These are phyloP conservation scores for Biscogniauxia marginata DNA, from an alignment of 2,329 filamentous ascomycete species.

Conservation along the genomic window DNA sequence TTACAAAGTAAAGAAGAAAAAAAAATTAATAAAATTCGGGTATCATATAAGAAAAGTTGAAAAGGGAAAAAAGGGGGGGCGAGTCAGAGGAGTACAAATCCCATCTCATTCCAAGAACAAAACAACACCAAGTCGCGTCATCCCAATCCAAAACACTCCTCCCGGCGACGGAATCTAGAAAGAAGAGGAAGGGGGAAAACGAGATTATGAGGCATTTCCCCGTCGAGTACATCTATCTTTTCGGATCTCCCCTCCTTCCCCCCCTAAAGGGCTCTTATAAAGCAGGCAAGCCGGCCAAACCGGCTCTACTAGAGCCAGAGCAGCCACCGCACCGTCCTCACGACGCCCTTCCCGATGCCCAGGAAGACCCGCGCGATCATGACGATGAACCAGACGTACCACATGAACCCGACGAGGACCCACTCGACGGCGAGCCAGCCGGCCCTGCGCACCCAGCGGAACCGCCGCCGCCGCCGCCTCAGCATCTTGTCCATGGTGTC, in stretches of 20 bases:
- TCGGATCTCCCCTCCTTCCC: too few relatives aligned
- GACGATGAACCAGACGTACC: conserved; percentile 91
- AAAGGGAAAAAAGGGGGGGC: too few relatives aligned
- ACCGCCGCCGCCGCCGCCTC: conserved; percentile 62
- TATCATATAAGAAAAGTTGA: not conserved
- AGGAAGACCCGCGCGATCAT: conserved; percentile 68
- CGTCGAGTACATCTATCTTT: too few relatives aligned
- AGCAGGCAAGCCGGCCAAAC: too few relatives aligned
- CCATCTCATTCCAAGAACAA: not conserved
- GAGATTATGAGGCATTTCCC: too few relatives aligned
- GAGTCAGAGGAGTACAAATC: too few relatives aligned
- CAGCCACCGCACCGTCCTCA: conserved; percentile 71
- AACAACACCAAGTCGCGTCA: not conserved
- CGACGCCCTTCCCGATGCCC: conserved; percentile 59
- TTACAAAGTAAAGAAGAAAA: not conserved
- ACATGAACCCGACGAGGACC: conserved; percentile 84
- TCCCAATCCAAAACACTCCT: not conserved
- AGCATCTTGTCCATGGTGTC: conserved; percentile 78
- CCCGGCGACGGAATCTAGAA: too few relatives aligned
- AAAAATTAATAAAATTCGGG: not conserved
- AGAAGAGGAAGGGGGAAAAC: not conserved
- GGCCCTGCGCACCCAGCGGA: conserved; percentile 72
- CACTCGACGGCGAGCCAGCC: conserved; percentile 86
- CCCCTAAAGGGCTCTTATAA: too few relatives aligned
- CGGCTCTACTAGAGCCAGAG: conserved; percentile 65